Conservation (phyloP, 2,329 filamentous ascomycete species). For the Cladobotryum protrusum region DNA sequence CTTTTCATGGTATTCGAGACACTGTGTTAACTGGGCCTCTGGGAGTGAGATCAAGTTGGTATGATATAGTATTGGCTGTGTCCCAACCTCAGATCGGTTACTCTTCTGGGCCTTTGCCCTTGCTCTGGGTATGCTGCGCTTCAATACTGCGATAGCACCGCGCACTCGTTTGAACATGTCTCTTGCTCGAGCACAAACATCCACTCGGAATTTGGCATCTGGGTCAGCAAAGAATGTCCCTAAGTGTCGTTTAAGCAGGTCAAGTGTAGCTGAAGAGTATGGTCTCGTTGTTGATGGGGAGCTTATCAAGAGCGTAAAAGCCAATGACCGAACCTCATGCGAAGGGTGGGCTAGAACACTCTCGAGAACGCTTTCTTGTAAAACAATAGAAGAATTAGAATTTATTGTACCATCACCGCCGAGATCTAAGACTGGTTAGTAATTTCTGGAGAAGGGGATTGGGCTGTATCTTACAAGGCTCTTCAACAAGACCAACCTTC, state of each 20-base stretch:
- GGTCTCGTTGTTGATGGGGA: conserved; percentile 70
- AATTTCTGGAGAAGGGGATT: background rate
- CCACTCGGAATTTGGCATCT: conserved; percentile 79
- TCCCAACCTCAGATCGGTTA: conserved; percentile 10
- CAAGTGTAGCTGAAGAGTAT: conserved; percentile 56
- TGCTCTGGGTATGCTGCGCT: conserved; percentile 35
- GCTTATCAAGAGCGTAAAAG: conserved; percentile 71
- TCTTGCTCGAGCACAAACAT: conserved; percentile 67
- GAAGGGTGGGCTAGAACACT: conserved; percentile 50
- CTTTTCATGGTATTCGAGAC: conserved; percentile 45
- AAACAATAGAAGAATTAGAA: conserved; percentile 24
- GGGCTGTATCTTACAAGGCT: conserved; percentile 45
- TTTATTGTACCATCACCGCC: conserved; percentile 15
- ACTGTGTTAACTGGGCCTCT: conserved; percentile 30
- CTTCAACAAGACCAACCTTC: conserved; percentile 62
- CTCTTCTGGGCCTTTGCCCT: conserved; percentile 31
- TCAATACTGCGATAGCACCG: conserved; percentile 55
- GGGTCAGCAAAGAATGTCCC: conserved; percentile 72
- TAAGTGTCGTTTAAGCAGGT: conserved; percentile 58
- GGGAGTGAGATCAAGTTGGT: conserved; percentile 35
- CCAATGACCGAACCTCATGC: conserved; percentile 66
- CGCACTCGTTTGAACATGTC: conserved; percentile 71
- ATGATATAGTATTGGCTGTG: conserved; percentile 30
- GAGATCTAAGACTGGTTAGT: conserved; percentile 23
- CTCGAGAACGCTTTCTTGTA: conserved; percentile 42